phyloP scores from a whole-genome alignment of 176 grass and related monocot species.

The Triticum urartu region DNA sequence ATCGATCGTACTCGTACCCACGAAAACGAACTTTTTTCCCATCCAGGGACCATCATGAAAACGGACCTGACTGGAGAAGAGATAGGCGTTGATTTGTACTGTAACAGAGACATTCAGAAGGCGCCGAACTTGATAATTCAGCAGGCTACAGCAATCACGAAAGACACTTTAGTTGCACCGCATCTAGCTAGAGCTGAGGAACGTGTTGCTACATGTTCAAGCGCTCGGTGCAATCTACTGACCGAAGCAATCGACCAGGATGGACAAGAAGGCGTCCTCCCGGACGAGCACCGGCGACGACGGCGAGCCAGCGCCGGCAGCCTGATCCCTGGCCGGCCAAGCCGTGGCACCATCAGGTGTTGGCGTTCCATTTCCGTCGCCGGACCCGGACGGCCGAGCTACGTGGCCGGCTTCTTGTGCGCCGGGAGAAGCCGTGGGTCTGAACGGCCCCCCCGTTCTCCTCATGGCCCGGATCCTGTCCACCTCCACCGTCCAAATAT shows the following conservation, averaged over 20 bases:
- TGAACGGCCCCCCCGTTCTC: not conserved
- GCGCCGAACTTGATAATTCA: not conserved
- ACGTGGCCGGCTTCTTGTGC: not conserved
- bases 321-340: conserved; percentile 7
- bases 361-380: not conserved
- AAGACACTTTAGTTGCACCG: not conserved
- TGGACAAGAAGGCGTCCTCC: conserved; percentile 47
- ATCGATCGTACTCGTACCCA: not conserved
- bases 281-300: conserved; percentile 9
- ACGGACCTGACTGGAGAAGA: conserved; percentile 14
- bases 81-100: not conserved
- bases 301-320: not conserved
- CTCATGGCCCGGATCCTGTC: conserved; percentile 37
- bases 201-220: not conserved
- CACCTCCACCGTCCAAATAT: conserved; percentile 62
- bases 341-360: not conserved
- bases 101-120: not conserved
- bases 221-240: conserved; percentile 22
- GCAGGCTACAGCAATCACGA: not conserved
- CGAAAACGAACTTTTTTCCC: not conserved
- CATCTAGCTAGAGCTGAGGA: not conserved
- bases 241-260: conserved; percentile 71
- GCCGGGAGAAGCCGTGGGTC: conserved; percentile 13
- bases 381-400: not conserved
- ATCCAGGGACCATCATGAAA: not conserved